phyloP scores from a whole-genome alignment of 176 grass and related monocot species.

The Triticum aestivum region DNA sequence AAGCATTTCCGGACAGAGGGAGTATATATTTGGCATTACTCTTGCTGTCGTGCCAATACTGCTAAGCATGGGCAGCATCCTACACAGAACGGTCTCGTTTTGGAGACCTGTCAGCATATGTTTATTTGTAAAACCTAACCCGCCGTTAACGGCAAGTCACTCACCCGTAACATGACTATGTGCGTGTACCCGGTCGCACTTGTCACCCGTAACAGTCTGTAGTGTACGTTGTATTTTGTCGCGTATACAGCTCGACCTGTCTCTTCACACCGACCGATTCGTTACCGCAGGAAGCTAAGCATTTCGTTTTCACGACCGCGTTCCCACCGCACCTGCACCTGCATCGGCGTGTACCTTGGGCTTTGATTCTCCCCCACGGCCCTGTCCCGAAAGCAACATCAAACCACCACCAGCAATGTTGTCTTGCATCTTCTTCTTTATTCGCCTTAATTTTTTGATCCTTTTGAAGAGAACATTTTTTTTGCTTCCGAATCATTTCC shows the following conservation, averaged over 20 bases:
- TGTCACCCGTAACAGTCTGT: too few species aligned
- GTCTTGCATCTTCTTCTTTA: background rate
- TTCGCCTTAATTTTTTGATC: background rate
- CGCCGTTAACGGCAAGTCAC: too few species aligned
- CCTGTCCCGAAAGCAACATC: slow-evolving; percentile 28
- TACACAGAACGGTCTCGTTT: background rate
- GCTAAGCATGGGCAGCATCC: background rate
- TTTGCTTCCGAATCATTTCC: background rate
- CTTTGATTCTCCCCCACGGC: background rate
- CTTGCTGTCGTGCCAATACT: too few species aligned
- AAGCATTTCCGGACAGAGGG: too few species aligned
- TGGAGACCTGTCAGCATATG: too few species aligned
- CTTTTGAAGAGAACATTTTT: background rate
- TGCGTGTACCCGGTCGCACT: too few species aligned
- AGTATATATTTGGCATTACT: too few species aligned
- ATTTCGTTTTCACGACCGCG: background rate
- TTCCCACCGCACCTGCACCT: background rate
- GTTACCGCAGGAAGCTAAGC: background rate
- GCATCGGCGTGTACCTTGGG: background rate
- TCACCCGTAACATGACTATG: too few species aligned
- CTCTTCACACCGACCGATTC: background rate
- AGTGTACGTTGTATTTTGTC: background rate
- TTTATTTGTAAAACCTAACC: too few species aligned
- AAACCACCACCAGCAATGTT: slow-evolving; percentile 2
- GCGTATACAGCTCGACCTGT: background rate